Base-by-base conservation (phyloP, 1,139 yeast genomes). In the Taphrina wiesneri region DNA sequence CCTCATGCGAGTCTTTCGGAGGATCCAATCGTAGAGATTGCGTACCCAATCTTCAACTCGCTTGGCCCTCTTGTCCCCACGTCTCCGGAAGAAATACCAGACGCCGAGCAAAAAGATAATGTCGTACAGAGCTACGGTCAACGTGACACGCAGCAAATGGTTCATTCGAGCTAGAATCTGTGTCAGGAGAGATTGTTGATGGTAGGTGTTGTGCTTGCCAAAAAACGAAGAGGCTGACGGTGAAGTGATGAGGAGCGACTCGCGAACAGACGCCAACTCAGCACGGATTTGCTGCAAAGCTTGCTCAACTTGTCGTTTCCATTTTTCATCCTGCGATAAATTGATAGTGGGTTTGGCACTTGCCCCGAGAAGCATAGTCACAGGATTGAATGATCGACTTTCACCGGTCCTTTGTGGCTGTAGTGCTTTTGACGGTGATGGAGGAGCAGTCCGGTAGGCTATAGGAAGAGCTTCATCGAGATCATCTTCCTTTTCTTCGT, bases 211-310 rank as follows among this genome's bases (percentile, higher is more conserved):
- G 28, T 30, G 57, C 30, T 36, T 25, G 25, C 64, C 51, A 19
- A 39, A 59, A 32, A 51, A 23, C 28, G 47, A 25, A 2, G 57
- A 41, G 5, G 64, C 52, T 13, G 57, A 19, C 11, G 56, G 51
- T 26, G 54, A 49, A 2, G 32, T 53, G 56, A 45, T 54, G 51
- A 60, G 39, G 32, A 60, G 30, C 23, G 47, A 47, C 21, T 60
- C 64, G 28, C 64, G 56, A 26, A 60, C 64, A 7, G 64, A 60
- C 6, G 64, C 64, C 23, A 60, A 28, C 19, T 60, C 64, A n/a
- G 64, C 56, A 28, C 64, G 56, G 41, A 60, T 60, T 23, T 60
- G 64, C 19, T 60, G 64, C 2, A 60, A 43, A 2, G 57, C 32
- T 13, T 26, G 46, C 26, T 60, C 64, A 32, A 60, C 64, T 34